Base-by-base conservation (phyloP, 768 basidiomycete species). In the Leccinellum rugosiceps region DNA sequence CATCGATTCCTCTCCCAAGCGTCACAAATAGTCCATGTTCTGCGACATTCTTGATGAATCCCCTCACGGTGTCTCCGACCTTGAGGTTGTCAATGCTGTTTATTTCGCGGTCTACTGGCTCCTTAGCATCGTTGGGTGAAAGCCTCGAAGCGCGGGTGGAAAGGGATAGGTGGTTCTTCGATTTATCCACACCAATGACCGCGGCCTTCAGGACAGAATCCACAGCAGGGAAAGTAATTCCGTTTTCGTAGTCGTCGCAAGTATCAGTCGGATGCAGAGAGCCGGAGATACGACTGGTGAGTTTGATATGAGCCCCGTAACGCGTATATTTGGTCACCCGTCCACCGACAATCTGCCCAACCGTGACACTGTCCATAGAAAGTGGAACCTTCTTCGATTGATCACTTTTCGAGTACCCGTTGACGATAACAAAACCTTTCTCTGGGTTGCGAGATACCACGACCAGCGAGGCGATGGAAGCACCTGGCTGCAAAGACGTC, bases 1-100 rank as follows among this genome's bases (percentile, higher is more conserved):
- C 94, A 66, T 94, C 92, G 26, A 97, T 77, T n/a, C 81, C 80
- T 30, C 87, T 82, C 10, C 92, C 93, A 34, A 99, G 74, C 26
- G 83, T 83, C 3, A 99, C 92, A 64, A 97, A 98, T 19, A 99
- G 67, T 15, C 96, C 96, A 67, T 90, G 87, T 47, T 93, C 88
- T 17, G 84, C 81, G 31, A 98, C 78, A 64, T 84, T 91, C 75
- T 93, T 97, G 67, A 98, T 82, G 67, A 96, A 92, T 11, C 96
- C 96, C 53, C 93, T 82, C 17, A 95, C 76, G n/a, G 77, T 81
- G 52, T 88, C 78, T 5, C 94, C 95, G 23, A 82, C 78, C 63
- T 86, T 80, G 21, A 96, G 69, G 50, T 88, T 85, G 3, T 75
- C 74, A 10, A 92, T 57, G 28, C 70, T 69, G n/a, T 72, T 74